phyloP scores from a whole-genome alignment of 305 asterid genomes.

The Fraxinus sp. region DNA sequence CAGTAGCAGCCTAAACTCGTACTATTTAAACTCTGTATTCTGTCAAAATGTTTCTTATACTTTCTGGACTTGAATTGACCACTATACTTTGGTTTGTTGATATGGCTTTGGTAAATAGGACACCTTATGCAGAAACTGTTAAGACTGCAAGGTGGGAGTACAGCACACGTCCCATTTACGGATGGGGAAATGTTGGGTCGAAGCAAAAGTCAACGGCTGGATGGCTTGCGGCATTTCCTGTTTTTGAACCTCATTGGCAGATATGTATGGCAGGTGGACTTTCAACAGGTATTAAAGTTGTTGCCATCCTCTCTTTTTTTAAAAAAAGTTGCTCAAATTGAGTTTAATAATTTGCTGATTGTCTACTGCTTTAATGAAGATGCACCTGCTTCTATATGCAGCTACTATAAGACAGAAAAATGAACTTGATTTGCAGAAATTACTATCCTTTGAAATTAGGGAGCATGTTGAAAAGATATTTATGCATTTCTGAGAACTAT shows the following conservation, averaged over 20 bases:
- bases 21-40: neutral
- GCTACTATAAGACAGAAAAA: neutral
- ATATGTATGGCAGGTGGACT: constrained; percentile 98
- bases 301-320: neutral
- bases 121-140: constrained; percentile 71
- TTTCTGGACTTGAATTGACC: constrained; percentile 17
- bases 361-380: constrained; percentile 1
- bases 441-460: neutral
- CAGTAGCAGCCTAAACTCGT: neutral
- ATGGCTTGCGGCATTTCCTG: constrained; percentile 99
- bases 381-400: neutral
- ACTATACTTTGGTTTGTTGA: constrained; percentile 33
- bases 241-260: constrained; percentile 99
- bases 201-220: constrained; percentile 96
- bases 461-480: neutral
- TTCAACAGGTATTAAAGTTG: constrained; percentile 64
- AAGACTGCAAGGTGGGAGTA: constrained; percentile 93
- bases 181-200: constrained; percentile 89
- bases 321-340: neutral
- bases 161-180: constrained; percentile 83
- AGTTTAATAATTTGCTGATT: constrained; percentile 2
- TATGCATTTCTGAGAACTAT: neutral
- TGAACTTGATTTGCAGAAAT: neutral
- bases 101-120: constrained; percentile 61
- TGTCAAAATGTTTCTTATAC: neutral